Base-by-base conservation (phyloP, 495 filamentous ascomycete genomes). In the Penicillium steckii region DNA sequence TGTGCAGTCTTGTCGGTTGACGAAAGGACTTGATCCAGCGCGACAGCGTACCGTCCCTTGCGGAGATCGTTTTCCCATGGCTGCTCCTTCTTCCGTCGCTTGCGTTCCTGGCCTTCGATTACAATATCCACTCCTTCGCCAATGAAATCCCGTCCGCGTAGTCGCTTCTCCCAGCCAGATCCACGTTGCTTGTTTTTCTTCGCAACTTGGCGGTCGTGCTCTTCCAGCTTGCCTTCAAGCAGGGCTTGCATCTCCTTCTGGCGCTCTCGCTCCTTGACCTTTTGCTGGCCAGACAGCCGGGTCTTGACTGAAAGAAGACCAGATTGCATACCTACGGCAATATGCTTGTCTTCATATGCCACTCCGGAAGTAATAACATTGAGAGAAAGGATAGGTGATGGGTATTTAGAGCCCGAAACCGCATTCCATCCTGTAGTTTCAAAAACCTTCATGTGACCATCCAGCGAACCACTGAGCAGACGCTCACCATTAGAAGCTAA, bases 391-490 rank as follows among this genome's bases (percentile, higher is more conserved):
- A 99, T 86, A 0, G 95, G 94, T 0, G 87, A 84, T 0, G 89
- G 85, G 71, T 97, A 99, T 68, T 97, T 97, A 44, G 87, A 85
- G 29, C 90, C 92, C 23, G 88, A 84, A 3, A 96, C 91, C 4
- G 97, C 85, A 63, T 95, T 93, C 95, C 95, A 99, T 23, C 78
- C 82, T 0, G 83, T 82, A 1, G 91, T 94, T 70, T 97, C 93
- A 56, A 93, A 96, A 30, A 97, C 81, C 74, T 99, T 99, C 69
- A 99, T 81, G 65, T 97, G 94, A 12, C 95, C 95, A 68, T 99
- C 94, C 26, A 99, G 75, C 13, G 84, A 87, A 66, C 90, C 95
- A 64, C 82, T 89, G 52, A 99, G 80, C 42, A 99, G 76, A 38
- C 95, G 81, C 43, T 83, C 83, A 15, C 85, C 83, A 57, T 88